phyloP scores from a whole-genome alignment of 2,329 filamentous ascomycete species.

The Dendrostoma leiphaemia region DNA sequence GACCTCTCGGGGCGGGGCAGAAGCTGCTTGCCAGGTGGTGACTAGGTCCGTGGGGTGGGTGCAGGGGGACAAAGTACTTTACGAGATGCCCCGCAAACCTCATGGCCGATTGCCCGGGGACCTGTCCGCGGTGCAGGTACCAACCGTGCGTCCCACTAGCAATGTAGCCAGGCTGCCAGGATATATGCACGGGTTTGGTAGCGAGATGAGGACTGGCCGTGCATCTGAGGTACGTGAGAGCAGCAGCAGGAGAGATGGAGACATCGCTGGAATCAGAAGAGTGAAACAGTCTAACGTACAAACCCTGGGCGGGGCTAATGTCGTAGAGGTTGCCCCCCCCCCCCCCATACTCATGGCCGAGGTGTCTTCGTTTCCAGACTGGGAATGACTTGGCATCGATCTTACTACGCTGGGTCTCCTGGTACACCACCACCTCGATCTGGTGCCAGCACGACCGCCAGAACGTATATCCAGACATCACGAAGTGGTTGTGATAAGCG shows the following conservation, averaged over 20 bases:
- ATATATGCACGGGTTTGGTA: conserved; percentile 1
- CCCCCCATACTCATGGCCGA: too few relatives aligned
- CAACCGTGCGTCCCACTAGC: neutral
- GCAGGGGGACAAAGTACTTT: neutral
- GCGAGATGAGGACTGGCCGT: conserved; percentile 3
- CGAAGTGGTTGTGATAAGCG: too few relatives aligned
- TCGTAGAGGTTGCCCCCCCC: neutral
- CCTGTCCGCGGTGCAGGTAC: conserved; percentile 1
- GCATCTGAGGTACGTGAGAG: conserved; percentile 9
- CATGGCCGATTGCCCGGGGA: neutral
- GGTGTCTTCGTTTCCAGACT: neutral
- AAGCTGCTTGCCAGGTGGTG: neutral
- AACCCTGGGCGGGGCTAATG: neutral
- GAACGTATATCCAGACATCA: neutral
- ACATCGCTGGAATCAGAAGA: neutral
- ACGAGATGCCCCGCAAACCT: neutral
- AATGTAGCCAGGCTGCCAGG: neutral
- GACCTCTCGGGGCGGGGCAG: neutral
- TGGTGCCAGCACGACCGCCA: neutral
- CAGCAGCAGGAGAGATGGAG: conserved; percentile 2
- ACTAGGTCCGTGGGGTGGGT: neutral
- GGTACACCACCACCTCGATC: neutral
- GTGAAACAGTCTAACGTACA: conserved; percentile 1
- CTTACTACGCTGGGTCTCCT: neutral
- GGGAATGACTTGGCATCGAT: conserved; percentile 1